phyloP scores from a whole-genome alignment of 202 grass and related monocot species.

The Brachypodium distachyon region DNA sequence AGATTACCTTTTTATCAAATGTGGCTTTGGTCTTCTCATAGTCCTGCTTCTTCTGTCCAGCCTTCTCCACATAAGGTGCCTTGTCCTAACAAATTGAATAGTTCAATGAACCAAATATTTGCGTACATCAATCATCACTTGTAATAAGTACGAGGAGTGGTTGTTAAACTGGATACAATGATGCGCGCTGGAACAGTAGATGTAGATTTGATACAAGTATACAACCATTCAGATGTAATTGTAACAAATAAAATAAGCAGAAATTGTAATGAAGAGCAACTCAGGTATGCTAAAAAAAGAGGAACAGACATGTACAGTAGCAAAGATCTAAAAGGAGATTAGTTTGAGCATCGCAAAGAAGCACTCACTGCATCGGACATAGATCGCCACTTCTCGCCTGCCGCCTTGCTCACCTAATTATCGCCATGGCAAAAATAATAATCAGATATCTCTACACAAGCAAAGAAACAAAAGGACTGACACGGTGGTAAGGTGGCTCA shows the following conservation, averaged over 20 bases:
- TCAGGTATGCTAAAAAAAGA: background rate
- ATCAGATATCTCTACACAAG: background rate
- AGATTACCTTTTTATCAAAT: constrained; percentile 54
- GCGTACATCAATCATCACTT: background rate
- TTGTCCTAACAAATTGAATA: constrained; percentile 57
- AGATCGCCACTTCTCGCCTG: constrained; percentile 72
- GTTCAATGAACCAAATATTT: background rate
- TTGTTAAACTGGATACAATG: background rate
- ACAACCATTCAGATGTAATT: background rate
- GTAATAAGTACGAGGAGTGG: background rate
- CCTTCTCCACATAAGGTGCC: constrained; percentile 74
- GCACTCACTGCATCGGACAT: constrained; percentile 71
- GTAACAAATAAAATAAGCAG: background rate
- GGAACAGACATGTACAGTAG: background rate
- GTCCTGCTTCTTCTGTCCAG: constrained; percentile 67
- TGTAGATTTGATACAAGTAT: too few species aligned
- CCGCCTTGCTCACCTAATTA: constrained; percentile 85
- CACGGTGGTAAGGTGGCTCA: constrained; percentile 25
- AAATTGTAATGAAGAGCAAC: background rate
- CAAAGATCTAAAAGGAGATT: background rate
- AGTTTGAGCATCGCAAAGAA: background rate
- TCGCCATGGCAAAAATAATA: background rate
- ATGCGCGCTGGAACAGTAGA: background rate
- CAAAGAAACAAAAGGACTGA: background rate
- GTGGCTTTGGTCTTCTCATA: constrained; percentile 69